Base-by-base conservation (phyloP, 139 green algal genomes). In the Volvox africanus region DNA sequence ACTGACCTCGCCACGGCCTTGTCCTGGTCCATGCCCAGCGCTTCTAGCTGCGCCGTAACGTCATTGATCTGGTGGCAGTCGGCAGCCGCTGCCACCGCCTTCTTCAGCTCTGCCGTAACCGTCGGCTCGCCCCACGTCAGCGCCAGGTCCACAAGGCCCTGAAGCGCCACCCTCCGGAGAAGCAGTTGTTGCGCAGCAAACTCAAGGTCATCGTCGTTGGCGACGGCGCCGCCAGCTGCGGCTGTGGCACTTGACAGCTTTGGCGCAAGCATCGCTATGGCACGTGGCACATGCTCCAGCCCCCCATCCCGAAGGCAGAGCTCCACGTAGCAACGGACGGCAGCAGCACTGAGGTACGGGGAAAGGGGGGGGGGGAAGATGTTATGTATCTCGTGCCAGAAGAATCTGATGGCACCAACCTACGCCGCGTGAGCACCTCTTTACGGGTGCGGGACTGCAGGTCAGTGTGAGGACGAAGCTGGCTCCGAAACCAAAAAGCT, bases 141-240 rank as follows among this genome's bases (percentile, higher is more conserved):
- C 3, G 69, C 69, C 69, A 89, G 84, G 84, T 89, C 84, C 28
- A 89, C 32, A 78, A 89, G 68, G 28, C 69, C 68, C 44, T 89
- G 69, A 37, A 89, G 61, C 6, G 82, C 82, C 22, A 36, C 65
- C 2, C 82, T 32, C 32, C 35, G 82, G 2, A 61, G 82, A 21
- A 87, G 61, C 82, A 77, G 82, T 50, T 86, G 80, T 61, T 14
- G 61, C 22, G 44, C 79, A 16, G 79, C 36, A 26, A 44, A 50
- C 55, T 77, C 61, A 30, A 30, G 81, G 61, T 77, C 62, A 19
- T 28, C 26, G n/a, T n/a, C n/a, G n/a, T n/a, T n/a, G n/a, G n/a
- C n/a, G n/a, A n/a, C n/a, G n/a, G n/a, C n/a, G 81, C 19, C 81
- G 3, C 30, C 33, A 30, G 3, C 75, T 33, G 32, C 32, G 5